Evolutionary conservation across 208 protist genomes (phyloP).

Genomic region (Leishmania major): DNA sequence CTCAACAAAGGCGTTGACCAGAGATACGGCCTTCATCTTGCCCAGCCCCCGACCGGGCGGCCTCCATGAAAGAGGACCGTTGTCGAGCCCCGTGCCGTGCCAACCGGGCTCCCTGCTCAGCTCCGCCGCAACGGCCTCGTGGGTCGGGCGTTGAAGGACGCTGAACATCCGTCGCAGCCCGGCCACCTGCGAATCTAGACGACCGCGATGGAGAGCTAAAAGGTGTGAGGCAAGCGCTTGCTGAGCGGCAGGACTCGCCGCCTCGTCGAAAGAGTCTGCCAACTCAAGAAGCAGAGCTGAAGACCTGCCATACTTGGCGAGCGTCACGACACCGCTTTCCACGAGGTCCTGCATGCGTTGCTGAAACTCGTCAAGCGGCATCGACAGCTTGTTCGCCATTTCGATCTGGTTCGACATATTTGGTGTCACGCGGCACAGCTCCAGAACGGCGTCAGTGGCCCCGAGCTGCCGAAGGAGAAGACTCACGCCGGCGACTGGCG

Average conservation of each 20-base stretch:
- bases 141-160: conserved; percentile 55
- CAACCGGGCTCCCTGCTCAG: conserved; percentile 29
- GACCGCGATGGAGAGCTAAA: conserved; percentile 35
- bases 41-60: conserved; percentile 48
- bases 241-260: conserved; percentile 32
- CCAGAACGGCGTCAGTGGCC: conserved; percentile 62
- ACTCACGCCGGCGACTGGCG: conserved; percentile 35
- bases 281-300: conserved; percentile 35
- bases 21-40: conserved; percentile 61
- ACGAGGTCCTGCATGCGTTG: conserved; percentile 68
- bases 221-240: conserved; percentile 29
- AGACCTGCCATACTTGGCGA: conserved; percentile 27
- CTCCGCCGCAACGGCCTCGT: conserved; percentile 36
- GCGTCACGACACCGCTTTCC: conserved; percentile 27
- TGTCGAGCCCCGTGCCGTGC: not conserved
- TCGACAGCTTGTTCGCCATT: conserved; percentile 55
- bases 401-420: conserved; percentile 56
- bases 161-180: conserved; percentile 57
- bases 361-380: conserved; percentile 64
- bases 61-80: conserved; percentile 29
- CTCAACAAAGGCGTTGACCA: conserved; percentile 87
- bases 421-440: conserved; percentile 40
- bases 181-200: conserved; percentile 38
- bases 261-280: conserved; percentile 33
- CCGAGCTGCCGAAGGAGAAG: conserved; percentile 65